Evolutionary conservation across 306 rosid genomes (phyloP), one percentile per base, ranked within the genome.

Genomic region (Sicyos edulis): DNA sequence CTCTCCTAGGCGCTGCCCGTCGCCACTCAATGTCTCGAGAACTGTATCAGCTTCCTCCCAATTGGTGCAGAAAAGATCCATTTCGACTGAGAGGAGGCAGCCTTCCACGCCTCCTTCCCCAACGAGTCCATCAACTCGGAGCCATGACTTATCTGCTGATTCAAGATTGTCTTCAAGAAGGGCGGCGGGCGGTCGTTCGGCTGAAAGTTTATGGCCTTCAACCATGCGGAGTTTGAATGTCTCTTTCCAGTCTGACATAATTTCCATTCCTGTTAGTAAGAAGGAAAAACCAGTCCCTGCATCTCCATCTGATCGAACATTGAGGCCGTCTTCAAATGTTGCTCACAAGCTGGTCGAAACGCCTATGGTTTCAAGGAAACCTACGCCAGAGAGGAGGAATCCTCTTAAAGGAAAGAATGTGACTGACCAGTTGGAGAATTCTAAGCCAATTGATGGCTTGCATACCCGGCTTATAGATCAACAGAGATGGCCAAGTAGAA

Each of bases 171-270:
- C 90, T 8, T 69, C 92, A 34, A 86, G 47, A 42, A 42, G 82
- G 76, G 86, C 37, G 54, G 76, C 79, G 10, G 75, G 78, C 34
- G 77, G 82, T 54, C 84, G 92, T 29, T 16, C 76, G 64, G 83
- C 81, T 0, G 99, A 95, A 74, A 34, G 83, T 64, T 82, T 95
- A 74, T 95, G 97, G 99, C 99, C 99, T 47, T 89, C 99, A 73
- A 95, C 97, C 24, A 95, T 91, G 99, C 82, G 99, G 45, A 95
- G 97, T 74, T 86, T 95, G 91, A 95, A 90, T 8, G 99, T 95
- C 75, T 95, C 99, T 40, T 95, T 95, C 66, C 99, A 95, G 81
- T 85, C 99, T 7, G 99, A 91, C 77, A 17, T 86, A 71, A 81
- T 91, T 80, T 95, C 99, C n/a, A 82, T 91, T 78, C 97, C 97